Conservation (phyloP, 2,329 filamentous ascomycete genomes). For the Clarireedia homoeocarpa region DNA sequence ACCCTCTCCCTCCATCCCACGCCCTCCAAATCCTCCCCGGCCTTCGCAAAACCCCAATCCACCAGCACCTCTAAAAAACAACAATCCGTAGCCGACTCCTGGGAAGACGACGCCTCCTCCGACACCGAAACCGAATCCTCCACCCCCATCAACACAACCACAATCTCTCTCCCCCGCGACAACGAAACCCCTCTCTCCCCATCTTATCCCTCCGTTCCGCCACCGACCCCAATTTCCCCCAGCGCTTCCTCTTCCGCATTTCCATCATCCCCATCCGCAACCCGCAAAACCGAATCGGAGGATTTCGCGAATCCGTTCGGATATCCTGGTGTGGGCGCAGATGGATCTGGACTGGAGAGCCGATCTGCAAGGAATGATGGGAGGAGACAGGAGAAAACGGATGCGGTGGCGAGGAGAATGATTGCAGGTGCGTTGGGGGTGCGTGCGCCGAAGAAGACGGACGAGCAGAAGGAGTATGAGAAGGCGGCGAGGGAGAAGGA, state of each 20-base stretch:
- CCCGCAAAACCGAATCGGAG: no score
- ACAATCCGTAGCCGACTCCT: conserved; percentile 56
- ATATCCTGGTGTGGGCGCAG: conserved; percentile 7
- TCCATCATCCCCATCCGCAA: no score
- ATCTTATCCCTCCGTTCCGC: conserved; percentile 44
- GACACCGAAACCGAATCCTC: conserved; percentile 11
- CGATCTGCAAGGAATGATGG: conserved; percentile 15
- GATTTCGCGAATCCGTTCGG: conserved; percentile 20
- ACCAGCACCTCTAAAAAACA: conserved; percentile 26
- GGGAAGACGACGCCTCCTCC: conserved; percentile 61
- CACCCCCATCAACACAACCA: conserved; percentile 13
- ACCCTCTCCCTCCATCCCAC: background rate
- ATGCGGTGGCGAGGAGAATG: conserved; percentile 80
- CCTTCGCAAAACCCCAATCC: conserved; percentile 27
- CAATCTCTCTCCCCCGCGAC: conserved; percentile 8
- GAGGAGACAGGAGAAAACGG: conserved; percentile 77
- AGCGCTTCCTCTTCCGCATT: background rate
- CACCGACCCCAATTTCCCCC: conserved; percentile 57
- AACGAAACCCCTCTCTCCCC: background rate
- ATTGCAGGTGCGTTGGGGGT: conserved; percentile 86
- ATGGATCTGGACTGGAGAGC: no score
- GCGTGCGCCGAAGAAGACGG: conserved; percentile 70
- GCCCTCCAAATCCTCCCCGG: conserved; percentile 17
- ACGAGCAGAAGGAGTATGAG: conserved; percentile 85
- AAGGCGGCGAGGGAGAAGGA: conserved; percentile 76